phyloP scores from a whole-genome alignment of 176 grass and related monocot genomes.

The Poa annua region DNA sequence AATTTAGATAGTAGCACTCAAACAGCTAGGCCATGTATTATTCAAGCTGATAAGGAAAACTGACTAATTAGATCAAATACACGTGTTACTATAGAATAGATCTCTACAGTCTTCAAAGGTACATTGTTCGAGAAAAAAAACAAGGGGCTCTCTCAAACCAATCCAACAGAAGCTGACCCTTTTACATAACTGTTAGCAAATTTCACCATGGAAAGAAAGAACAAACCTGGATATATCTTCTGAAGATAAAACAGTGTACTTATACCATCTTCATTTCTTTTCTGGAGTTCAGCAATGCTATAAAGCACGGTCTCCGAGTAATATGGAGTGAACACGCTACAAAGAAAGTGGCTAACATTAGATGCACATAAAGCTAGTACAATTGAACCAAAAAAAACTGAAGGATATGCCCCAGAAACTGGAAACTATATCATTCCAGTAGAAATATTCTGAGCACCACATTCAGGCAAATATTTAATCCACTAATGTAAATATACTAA shows the following conservation, averaged over 20 bases:
- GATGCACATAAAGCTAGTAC: slow-evolving; percentile 34
- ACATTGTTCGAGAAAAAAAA: slow-evolving; percentile 22
- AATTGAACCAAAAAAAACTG: slow-evolving; percentile 20
- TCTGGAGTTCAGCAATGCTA: slow-evolving; percentile 75
- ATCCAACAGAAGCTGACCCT: slow-evolving; percentile 1
- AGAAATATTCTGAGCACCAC: background rate
- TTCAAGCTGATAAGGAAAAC: background rate
- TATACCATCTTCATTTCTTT: slow-evolving; percentile 96
- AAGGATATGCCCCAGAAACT: background rate
- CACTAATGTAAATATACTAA: background rate
- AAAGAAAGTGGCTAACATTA: slow-evolving; percentile 42
- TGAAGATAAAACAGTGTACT: slow-evolving; percentile 91
- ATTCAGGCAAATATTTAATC: background rate
- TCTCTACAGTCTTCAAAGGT: background rate
- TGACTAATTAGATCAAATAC: background rate
- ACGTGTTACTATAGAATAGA: background rate
- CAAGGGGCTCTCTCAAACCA: background rate
- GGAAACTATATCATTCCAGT: background rate
- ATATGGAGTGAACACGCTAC: slow-evolving; percentile 95
- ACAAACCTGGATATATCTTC: slow-evolving; percentile 91
- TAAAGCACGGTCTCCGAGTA: slow-evolving; percentile 93
- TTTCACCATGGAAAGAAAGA: slow-evolving; percentile 23
- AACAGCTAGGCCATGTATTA: background rate
- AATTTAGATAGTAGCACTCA: slow-evolving; percentile 11
- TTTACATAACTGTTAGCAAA: slow-evolving; percentile 22